phyloP scores from a whole-genome alignment of 139 green algal species.

The Chlamydomonas incerta region DNA sequence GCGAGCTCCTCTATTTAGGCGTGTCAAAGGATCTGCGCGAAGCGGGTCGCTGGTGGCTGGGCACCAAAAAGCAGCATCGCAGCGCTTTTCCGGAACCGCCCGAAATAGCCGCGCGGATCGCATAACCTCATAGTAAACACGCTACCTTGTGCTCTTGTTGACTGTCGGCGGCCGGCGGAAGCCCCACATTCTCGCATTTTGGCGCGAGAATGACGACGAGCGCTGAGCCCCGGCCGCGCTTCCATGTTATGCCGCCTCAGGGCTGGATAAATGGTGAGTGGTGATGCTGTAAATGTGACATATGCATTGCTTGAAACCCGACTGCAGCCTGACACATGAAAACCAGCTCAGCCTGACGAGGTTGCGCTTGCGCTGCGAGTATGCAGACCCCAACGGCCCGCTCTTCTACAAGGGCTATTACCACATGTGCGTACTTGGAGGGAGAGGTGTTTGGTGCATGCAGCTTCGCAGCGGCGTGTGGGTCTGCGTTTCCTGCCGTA shows the following conservation, averaged over 20 bases:
- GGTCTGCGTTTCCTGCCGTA: no score
- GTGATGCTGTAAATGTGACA: background rate
- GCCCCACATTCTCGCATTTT: background rate
- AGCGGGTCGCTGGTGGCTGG: no score
- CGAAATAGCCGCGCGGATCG: no score
- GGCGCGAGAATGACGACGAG: background rate
- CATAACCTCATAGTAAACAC: no score
- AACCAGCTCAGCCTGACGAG: background rate
- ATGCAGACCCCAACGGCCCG: slow-evolving; percentile 34
- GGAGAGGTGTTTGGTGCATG: no score
- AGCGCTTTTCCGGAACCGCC: no score
- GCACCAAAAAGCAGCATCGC: no score
- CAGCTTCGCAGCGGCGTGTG: no score
- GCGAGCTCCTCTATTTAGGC: no score
- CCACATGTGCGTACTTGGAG: slow-evolving; percentile 67
- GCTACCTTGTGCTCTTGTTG: no score
- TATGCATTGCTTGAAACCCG: background rate
- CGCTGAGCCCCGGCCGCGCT: background rate
- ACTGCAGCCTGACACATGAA: background rate
- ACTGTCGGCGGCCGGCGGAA: no score
- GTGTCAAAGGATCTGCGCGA: no score
- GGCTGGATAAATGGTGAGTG: slow-evolving; percentile 36
- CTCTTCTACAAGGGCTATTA: slow-evolving; percentile 70
- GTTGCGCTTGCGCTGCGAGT: background rate
- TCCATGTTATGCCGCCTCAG: background rate